phyloP scores from a whole-genome alignment of 306 rosid species.

The Trifolium fragiferum region DNA sequence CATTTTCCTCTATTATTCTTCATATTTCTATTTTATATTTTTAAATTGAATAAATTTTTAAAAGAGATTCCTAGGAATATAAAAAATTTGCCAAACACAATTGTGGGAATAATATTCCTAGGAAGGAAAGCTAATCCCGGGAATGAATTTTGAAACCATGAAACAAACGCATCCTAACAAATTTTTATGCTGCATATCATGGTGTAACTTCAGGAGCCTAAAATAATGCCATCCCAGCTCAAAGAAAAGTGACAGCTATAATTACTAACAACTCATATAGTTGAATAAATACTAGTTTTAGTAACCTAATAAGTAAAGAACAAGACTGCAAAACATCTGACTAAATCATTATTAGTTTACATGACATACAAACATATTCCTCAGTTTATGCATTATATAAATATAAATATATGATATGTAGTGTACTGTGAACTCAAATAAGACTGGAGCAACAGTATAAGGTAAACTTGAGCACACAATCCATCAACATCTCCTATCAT shows the following conservation, averaged over 20 bases:
- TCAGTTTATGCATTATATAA: constrained; percentile 6
- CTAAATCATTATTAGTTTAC: constrained; percentile 4
- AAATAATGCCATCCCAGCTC: neutral
- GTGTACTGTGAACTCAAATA: neutral
- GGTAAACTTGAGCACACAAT: constrained; percentile 33
- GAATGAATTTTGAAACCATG: too few species aligned
- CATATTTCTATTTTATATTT: too few species aligned
- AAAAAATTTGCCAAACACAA: too few species aligned
- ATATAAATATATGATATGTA: neutral
- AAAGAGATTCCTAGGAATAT: too few species aligned
- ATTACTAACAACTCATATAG: neutral
- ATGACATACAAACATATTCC: constrained; percentile 27
- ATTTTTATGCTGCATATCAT: neutral
- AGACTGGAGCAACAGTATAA: constrained; percentile 26
- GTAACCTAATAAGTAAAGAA: neutral
- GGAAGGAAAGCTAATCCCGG: too few species aligned
- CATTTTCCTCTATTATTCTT: too few species aligned
- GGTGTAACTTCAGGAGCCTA: constrained; percentile 4
- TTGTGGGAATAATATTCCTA: too few species aligned
- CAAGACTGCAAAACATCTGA: neutral
- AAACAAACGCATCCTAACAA: neutral
- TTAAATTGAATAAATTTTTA: too few species aligned
- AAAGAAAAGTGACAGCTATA: constrained; percentile 10
- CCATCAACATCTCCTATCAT: constrained; percentile 27
- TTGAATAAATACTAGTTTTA: neutral